Evolutionary conservation across 257 asterid species (phyloP), one percentile per base, ranked within the genome.

Genomic region (Rauvolfia tetraphylla): DNA sequence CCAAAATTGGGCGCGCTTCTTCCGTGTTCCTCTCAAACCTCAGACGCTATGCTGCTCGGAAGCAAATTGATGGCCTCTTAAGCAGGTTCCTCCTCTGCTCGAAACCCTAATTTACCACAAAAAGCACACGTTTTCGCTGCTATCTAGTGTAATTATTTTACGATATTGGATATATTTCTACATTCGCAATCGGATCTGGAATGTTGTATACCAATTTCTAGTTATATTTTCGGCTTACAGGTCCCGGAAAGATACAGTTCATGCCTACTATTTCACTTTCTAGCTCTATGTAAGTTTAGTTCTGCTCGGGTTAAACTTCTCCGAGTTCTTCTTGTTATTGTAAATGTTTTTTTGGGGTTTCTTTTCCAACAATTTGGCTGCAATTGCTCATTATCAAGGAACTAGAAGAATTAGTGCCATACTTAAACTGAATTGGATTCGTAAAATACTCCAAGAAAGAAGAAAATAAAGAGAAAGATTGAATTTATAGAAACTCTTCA

Each of bases 221-320:
- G 20, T 53, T 33, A 22, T 23, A 23, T 34, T 68, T 75, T 27
- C 3, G 23, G 41, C 10, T 78, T 36, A 20, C 67, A 78, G 81
- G 68, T 34, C 17, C 57, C 2, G 3, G 0, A 25, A 76, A 53
- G 62, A 59, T 58, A 70, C 27, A 38, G 25, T 23, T 25, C 71
- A 79, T 79, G 82, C 72, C 74, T 65, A 71, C 66, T 51, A 65
- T 68, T 46, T 74, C 82, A 42, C 49, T 49, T 79, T 62, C 78
- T 41, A 39, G 34, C 69, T 65, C 78, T 79, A 27, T 79, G 82
- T 73, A 79, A 79, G 78, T 72, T 39, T 18, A 57, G n/a, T 70
- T 51, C 58, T 27, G 14, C 13, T n/a, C 29, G 20, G 15, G n/a
- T 22, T 33, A 31, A 31, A 31, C 46, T 66, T 39, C 41, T 31